phyloP scores from a whole-genome alignment of 306 rosid species.

The Prunus mira region DNA sequence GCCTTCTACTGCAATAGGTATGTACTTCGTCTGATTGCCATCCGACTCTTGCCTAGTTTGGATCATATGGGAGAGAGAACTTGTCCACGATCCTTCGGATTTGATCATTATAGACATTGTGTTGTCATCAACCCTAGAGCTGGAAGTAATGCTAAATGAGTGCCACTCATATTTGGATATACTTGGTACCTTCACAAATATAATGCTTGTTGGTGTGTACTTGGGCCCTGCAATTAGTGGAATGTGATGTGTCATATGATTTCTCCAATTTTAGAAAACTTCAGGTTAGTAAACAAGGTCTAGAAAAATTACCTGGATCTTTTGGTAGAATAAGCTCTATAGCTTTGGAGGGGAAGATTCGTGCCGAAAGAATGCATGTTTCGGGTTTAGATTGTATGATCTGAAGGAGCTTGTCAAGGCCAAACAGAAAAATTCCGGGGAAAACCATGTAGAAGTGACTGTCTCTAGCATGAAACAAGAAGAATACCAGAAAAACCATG shows the following conservation, averaged over 20 bases:
- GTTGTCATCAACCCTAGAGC: constrained; percentile 53
- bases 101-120: constrained; percentile 62
- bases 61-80: constrained; percentile 57
- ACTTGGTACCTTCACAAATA: constrained; percentile 74
- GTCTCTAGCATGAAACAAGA: constrained; percentile 90
- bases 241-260: neutral
- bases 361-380: constrained; percentile 65
- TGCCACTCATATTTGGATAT: constrained; percentile 88
- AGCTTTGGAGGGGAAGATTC: constrained; percentile 54
- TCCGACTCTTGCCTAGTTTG: constrained; percentile 44
- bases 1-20: constrained; percentile 79
- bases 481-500: constrained; percentile 61
- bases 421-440: constrained; percentile 76
- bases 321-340: constrained; percentile 69
- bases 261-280: neutral
- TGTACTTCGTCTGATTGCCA: constrained; percentile 38
- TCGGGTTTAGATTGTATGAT: constrained; percentile 68
- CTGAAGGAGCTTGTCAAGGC: constrained; percentile 71
- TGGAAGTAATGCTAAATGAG: constrained; percentile 81
- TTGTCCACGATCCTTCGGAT: constrained; percentile 84
- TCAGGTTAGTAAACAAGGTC: neutral
- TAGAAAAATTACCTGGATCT: constrained; percentile 54
- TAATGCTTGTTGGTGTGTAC: constrained; percentile 74
- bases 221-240: constrained; percentile 53
- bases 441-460: constrained; percentile 76